Conservation (phyloP, 192 early-diverging fungal species). For the Cetraspora pellucida region DNA sequence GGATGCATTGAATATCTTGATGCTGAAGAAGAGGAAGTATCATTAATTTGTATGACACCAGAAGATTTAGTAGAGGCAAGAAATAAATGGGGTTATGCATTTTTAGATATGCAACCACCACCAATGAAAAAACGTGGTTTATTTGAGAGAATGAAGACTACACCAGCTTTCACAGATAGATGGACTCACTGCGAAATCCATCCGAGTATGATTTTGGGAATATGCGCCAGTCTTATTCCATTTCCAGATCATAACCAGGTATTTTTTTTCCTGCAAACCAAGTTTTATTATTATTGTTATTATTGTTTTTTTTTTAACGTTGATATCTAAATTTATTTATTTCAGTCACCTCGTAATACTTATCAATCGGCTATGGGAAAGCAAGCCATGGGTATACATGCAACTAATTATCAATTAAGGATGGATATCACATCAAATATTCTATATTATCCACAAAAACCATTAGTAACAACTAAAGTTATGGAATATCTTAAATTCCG, state of each 20-base stretch:
- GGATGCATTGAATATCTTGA: slow-evolving; percentile 95
- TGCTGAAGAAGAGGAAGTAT: slow-evolving; percentile 97
- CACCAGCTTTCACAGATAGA: neutral
- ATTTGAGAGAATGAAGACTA: neutral
- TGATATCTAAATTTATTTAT: too few relatives aligned
- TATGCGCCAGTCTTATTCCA: slow-evolving; percentile 97
- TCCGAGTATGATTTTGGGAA: slow-evolving; percentile 98
- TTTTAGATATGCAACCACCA: slow-evolving; percentile 29
- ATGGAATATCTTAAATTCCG: slow-evolving; percentile 97
- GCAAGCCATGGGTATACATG: slow-evolving; percentile 98
- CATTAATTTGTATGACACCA: slow-evolving; percentile 97
- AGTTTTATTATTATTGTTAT: too few relatives aligned
- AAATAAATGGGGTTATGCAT: neutral
- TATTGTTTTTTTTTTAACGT: too few relatives aligned
- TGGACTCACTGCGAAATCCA: slow-evolving; percentile 99
- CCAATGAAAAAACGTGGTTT: slow-evolving; percentile 46
- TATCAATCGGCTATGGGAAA: slow-evolving; percentile 99
- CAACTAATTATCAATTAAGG: slow-evolving; percentile 93
- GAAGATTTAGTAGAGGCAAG: slow-evolving; percentile 82
- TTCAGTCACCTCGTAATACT: slow-evolving; percentile 95
- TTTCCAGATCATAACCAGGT: slow-evolving; percentile 99
- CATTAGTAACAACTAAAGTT: slow-evolving; percentile 89
- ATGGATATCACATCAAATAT: slow-evolving; percentile 99
- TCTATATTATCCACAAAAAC: slow-evolving; percentile 98
- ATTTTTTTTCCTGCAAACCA: neutral